Base-by-base conservation (phyloP, 2,329 filamentous ascomycete genomes). In the Venturia pyrina region DNA sequence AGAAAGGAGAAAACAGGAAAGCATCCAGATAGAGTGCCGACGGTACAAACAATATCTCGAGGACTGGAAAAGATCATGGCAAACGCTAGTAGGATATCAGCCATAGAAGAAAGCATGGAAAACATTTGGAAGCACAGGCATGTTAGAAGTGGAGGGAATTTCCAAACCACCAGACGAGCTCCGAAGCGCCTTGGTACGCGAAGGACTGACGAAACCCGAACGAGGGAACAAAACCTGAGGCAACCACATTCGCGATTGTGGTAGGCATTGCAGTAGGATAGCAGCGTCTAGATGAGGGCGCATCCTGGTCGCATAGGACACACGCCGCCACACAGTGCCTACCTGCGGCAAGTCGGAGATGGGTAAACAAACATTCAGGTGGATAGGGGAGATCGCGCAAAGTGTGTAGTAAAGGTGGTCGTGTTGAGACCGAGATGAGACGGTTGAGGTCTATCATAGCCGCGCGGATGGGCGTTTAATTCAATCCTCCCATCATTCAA, bases 341-440 rank as follows among this genome's bases (percentile, higher is more conserved):
- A 59, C 53, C 17, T 59, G 28, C 32, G 28, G 53, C 53, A 59
- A 37, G 53, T 59, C 28, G 37, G 53, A 59, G 53, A 59, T 59
- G 28, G 8, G 17, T 19, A 59, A 59, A 59, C 53, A 59, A 59
- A 59, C 28, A n/a, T 8, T 15, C 11, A 8, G 53, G 53, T 37
- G 8, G n/a, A 37, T 17, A 59, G 32, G 10, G 28, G 28, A 59
- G 32, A 59, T 59, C 5, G 53, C 11, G 53, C 53, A 59, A 19
- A 59, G 32, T 10, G 28, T 59, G 53, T 40, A 19, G 53, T 59
- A 15, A 32, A 37, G 8, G 15, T 59, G 53, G 19, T 34, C 15
- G 53, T 32, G 19, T 21, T 59, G 53, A 59, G 28, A 59, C 53
- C 3, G 19, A 34, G 53, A n/a, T 59, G 53, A 59, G 53, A 59